Evolutionary conservation across 2,329 filamentous ascomycete species (phyloP).

Genomic region (Cercospora brassicicola): DNA sequence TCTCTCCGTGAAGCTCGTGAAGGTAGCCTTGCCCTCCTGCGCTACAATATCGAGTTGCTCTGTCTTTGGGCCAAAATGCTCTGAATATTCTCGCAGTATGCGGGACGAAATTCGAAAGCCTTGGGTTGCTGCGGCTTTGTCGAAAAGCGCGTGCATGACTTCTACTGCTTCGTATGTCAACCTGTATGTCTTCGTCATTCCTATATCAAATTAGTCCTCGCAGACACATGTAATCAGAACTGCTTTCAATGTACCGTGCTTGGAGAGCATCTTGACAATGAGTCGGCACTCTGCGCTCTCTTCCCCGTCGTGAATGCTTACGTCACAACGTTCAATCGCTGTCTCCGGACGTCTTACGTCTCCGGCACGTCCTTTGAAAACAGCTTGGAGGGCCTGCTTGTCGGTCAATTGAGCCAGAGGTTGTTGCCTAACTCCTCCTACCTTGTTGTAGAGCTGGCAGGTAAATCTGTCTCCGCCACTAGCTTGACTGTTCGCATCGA

Average conservation of each 20-base stretch:
- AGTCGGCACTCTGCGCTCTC: slow-evolving; percentile 69
- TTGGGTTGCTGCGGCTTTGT: slow-evolving; percentile 64
- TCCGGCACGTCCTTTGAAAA: slow-evolving; percentile 68
- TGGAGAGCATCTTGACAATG: slow-evolving; percentile 70
- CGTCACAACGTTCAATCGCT: slow-evolving; percentile 71
- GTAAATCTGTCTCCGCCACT: slow-evolving; percentile 57
- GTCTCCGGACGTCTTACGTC: slow-evolving; percentile 68
- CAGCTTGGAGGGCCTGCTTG: slow-evolving; percentile 58
- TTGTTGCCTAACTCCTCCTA: slow-evolving; percentile 36
- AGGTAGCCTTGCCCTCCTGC: slow-evolving; percentile 67
- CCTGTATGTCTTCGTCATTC: slow-evolving; percentile 73
- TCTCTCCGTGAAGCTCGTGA: slow-evolving; percentile 81
- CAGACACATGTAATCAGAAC: neutral
- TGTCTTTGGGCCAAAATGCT: slow-evolving; percentile 77
- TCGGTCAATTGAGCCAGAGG: neutral
- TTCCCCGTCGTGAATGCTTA: slow-evolving; percentile 69
- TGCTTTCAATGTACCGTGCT: slow-evolving; percentile 58
- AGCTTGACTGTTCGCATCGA: slow-evolving; percentile 40
- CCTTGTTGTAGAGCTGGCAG: slow-evolving; percentile 72
- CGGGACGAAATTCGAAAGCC: slow-evolving; percentile 71
- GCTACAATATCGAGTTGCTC: slow-evolving; percentile 78
- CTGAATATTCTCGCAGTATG: slow-evolving; percentile 71
- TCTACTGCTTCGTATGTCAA: slow-evolving; percentile 72
- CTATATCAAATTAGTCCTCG: slow-evolving; percentile 41
- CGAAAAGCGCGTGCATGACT: slow-evolving; percentile 76